These are phyloP conservation scores for Magnusiomyces suaveolens DNA, from an alignment of 1,139 yeast genomes.

Conservation along the genomic window DNA sequence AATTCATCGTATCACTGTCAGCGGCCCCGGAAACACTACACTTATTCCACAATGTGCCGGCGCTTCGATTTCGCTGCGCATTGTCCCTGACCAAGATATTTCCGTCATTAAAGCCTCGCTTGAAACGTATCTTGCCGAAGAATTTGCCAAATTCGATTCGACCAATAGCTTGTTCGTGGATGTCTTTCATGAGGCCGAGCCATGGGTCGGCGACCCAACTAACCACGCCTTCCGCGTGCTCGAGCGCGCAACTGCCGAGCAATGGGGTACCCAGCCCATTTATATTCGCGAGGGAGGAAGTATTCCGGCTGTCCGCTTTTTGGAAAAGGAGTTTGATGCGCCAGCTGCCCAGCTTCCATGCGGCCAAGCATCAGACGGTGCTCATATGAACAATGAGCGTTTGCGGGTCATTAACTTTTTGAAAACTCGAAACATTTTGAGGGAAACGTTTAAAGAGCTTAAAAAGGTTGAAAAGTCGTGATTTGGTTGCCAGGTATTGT, in stretches of 20 bases:
- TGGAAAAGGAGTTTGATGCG: slow-evolving; percentile 74
- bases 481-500: no score
- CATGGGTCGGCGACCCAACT: slow-evolving; percentile 86
- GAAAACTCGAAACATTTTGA: slow-evolving; percentile 59
- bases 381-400: slow-evolving; percentile 83
- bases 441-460: slow-evolving; percentile 22
- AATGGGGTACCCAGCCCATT: slow-evolving; percentile 53
- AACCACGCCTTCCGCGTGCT: slow-evolving; percentile 66
- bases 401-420: slow-evolving; percentile 68
- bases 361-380: slow-evolving; percentile 91
- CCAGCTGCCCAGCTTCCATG: slow-evolving; percentile 95
- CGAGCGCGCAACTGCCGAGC: slow-evolving; percentile 46
- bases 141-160: slow-evolving; percentile 44
- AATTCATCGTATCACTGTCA: slow-evolving; percentile 73
- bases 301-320: slow-evolving; percentile 76
- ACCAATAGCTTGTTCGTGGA: slow-evolving; percentile 51
- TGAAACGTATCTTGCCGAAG: slow-evolving; percentile 37
- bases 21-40: slow-evolving; percentile 85
- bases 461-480: not conserved
- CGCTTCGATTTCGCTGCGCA: slow-evolving; percentile 70
- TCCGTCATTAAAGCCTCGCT: slow-evolving; percentile 46
- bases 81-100: slow-evolving; percentile 81
- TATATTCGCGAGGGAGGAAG: slow-evolving; percentile 95
- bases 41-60: slow-evolving; percentile 77
- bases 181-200: slow-evolving; percentile 79